Conservation (phyloP, 2,329 filamentous ascomycete genomes). For the Teratosphaeria destructans region DNA sequence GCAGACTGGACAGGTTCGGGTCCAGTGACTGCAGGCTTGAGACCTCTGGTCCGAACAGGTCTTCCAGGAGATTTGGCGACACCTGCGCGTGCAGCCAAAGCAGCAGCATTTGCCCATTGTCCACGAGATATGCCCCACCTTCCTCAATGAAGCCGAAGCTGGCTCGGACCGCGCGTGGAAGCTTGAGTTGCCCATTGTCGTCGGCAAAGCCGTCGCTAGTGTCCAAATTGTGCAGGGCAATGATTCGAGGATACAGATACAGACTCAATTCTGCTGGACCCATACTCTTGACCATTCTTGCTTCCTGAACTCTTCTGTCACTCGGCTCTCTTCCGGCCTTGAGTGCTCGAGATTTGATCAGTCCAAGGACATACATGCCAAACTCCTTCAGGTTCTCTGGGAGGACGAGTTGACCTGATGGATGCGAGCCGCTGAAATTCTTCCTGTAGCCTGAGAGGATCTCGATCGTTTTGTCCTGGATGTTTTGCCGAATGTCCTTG, state of each 20-base stretch:
- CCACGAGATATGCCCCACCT: conserved; percentile 86
- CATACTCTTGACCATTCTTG: conserved; percentile 82
- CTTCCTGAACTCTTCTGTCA: conserved; percentile 81
- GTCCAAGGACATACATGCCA: conserved; percentile 84
- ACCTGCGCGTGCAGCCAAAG: conserved; percentile 90
- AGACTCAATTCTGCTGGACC: conserved; percentile 75
- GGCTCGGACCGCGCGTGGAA: conserved; percentile 70
- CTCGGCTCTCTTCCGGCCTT: conserved; percentile 85
- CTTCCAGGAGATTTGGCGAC: conserved; percentile 79
- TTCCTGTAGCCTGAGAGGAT: conserved; percentile 87
- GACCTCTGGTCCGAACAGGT: conserved; percentile 76
- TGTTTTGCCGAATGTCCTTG: conserved; percentile 71
- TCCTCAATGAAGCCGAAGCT: conserved; percentile 84
- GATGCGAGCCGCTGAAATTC: conserved; percentile 76
- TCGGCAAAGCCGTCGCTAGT: conserved; percentile 89
- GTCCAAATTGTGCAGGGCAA: conserved; percentile 80
- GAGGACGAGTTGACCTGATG: conserved; percentile 84
- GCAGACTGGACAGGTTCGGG: conserved; percentile 67
- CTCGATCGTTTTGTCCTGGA: conserved; percentile 89
- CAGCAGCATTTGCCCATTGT: conserved; percentile 86
- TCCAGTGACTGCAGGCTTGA: conserved; percentile 65
- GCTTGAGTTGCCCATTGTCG: conserved; percentile 73
- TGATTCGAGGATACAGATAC: conserved; percentile 91
- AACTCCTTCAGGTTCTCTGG: conserved; percentile 95
- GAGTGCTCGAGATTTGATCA: conserved; percentile 85